A percentile compares a stretch with the other conserved stretches of the same genome.
phyloP scores from a whole-genome alignment of 768 basidiomycete genomes.

The Lactarius pseudohatsudake region DNA sequence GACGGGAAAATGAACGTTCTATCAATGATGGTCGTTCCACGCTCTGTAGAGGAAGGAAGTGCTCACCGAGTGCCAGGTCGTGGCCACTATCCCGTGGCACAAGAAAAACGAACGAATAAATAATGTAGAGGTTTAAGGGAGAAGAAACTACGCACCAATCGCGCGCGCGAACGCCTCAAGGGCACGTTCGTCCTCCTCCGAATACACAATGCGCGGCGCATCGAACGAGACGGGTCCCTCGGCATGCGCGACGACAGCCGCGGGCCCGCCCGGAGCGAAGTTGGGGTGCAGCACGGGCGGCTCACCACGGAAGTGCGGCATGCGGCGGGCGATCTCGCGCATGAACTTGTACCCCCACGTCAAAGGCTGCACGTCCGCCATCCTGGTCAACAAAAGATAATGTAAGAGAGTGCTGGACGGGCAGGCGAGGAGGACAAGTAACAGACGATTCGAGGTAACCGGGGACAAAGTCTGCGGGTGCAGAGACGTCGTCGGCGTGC shows the following conservation, averaged over 20 bases:
- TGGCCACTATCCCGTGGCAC: conserved; percentile 31
- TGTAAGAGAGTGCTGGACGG: background rate
- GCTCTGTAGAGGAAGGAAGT: background rate
- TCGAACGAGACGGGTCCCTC: too few relatives aligned
- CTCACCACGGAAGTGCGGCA: conserved; percentile 40
- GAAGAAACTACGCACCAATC: conserved; percentile 26
- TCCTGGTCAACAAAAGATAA: conserved; percentile 23
- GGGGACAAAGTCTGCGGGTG: conserved; percentile 29
- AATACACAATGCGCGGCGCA: too few relatives aligned
- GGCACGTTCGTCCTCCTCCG: too few relatives aligned
- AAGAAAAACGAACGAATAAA: background rate
- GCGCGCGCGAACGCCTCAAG: conserved; percentile 26
- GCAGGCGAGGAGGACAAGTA: conserved; percentile 20
- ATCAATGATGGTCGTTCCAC: background rate
- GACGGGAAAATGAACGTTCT: too few relatives aligned
- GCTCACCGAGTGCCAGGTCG: conserved; percentile 38
- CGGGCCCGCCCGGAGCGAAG: too few relatives aligned
- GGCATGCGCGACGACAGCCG: too few relatives aligned
- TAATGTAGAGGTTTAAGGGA: background rate
- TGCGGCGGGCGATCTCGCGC: conserved; percentile 57
- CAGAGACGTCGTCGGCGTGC: conserved; percentile 29
- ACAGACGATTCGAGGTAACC: conserved; percentile 33
- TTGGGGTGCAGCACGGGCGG: conserved; percentile 24
- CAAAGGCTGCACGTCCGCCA: conserved; percentile 42
- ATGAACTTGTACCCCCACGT: conserved; percentile 54